Base-by-base conservation (phyloP, 106 monocot species). In the Gastrodia elata region DNA sequence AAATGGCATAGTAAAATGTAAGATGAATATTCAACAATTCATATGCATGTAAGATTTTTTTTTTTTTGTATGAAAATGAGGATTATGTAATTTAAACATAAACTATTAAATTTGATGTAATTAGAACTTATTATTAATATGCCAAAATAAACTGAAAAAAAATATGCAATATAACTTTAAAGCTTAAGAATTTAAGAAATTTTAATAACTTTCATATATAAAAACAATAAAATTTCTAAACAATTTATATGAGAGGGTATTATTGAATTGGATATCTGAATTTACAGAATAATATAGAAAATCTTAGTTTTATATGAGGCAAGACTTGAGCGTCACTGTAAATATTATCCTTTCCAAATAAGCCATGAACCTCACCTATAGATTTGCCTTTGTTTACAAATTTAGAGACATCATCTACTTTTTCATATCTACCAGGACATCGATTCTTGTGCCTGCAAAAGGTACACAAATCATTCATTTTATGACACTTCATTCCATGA, bases 341-440 rank as follows among this genome's bases (percentile, higher is more conserved):
- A 9, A 52, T n/a, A 52, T 52, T 5, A 9, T 2, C 22, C 52
- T 24, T 61, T 32, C 61, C 27, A 61, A 58, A 61, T 2, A 61
- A 61, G 32, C 11, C n/a, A 61, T 30, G 32, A 11, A 32, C 32
- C 61, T 61, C 67, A 67, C 37, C 67, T n/a, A 38, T 36, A 67
- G 67, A 67, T n/a, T 37, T 67, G 3, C 37, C 67, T 67, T 67
- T 38, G n/a, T 67, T 27, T 67, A 20, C 22, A n/a, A 67, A 67
- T 67, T n/a, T n/a, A 28, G 37, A 65, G 37, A 2, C 4, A 67
- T 67, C 34, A 36, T 38, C 67, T 6, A 67, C 36, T 38, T 67
- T 67, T 67, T 67, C 67, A 67, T 67, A 67, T 67, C 20, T 37
- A 5, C 67, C 67, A 67, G 34, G 10, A 20, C 67, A 67, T 67